These are phyloP conservation scores for Ustilago trichophora DNA, from an alignment of 1,284 basidiomycete species.

Conservation along the genomic window DNA sequence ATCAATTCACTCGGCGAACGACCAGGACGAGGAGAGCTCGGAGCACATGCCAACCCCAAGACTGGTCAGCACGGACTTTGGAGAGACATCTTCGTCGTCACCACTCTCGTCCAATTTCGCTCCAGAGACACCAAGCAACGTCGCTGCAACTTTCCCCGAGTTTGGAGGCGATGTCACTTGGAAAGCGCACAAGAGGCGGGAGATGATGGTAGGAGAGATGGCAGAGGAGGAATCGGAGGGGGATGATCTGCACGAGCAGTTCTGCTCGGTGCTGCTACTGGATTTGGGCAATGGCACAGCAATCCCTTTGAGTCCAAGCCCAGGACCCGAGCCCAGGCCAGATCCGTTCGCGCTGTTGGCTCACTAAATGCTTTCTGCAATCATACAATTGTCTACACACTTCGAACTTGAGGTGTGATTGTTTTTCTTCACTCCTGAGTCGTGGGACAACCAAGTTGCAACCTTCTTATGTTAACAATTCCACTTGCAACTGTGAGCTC, in stretches of 20 bases:
- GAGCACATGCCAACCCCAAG: conserved; percentile 11
- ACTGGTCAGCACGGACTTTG: background rate
- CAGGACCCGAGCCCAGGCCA: background rate
- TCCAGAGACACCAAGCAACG: conserved; percentile 20
- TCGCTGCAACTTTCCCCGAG: conserved; percentile 1
- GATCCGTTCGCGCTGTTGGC: conserved; percentile 19
- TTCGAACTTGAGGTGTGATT: too few relatives aligned
- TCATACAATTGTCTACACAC: too few relatives aligned
- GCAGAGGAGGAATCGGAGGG: background rate
- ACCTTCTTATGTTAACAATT: too few relatives aligned
- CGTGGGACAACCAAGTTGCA: too few relatives aligned
- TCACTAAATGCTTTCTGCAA: too few relatives aligned
- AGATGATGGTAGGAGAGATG: background rate
- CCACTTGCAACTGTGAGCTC: too few relatives aligned
- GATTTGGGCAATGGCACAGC: conserved; percentile 34
- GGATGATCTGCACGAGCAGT: conserved; percentile 25
- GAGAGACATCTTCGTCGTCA: too few relatives aligned
- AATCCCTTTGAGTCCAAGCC: conserved; percentile 22
- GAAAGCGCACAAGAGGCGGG: background rate
- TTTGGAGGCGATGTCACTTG: too few relatives aligned
- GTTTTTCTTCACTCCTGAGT: too few relatives aligned
- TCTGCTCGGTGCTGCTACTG: conserved; percentile 28
- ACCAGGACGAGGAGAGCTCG: background rate
- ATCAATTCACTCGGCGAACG: too few relatives aligned
- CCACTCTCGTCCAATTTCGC: conserved; percentile 17